Conservation (phyloP, 768 basidiomycete species). For the Boletellus emodensis region DNA sequence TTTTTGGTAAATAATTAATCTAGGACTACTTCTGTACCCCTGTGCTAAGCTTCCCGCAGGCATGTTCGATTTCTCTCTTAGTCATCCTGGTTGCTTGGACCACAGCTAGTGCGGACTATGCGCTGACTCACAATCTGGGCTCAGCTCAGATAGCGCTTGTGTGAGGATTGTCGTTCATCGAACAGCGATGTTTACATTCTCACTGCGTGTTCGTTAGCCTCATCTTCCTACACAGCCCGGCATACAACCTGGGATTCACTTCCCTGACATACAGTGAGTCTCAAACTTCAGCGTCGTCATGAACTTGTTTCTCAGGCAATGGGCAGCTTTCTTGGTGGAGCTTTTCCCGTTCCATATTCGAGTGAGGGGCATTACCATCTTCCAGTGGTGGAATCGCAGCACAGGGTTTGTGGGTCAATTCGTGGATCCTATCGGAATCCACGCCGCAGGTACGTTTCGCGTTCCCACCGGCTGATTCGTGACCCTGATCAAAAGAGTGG, state of each 20-base stretch:
- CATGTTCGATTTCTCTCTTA: constrained; percentile 14
- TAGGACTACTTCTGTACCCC: neutral
- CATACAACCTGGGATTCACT: constrained; percentile 12
- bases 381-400: constrained; percentile 53
- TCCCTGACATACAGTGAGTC: neutral
- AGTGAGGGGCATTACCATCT: constrained; percentile 57
- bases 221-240: constrained; percentile 17
- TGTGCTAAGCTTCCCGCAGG: neutral
- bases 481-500: too few relatives aligned
- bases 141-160: constrained; percentile 7
- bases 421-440: constrained; percentile 17
- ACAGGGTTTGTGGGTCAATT: constrained; percentile 12
- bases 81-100: constrained; percentile 16
- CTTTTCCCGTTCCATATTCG: constrained; percentile 63
- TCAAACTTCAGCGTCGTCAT: too few relatives aligned
- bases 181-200: neutral
- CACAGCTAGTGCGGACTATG: constrained; percentile 17
- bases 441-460: constrained; percentile 1
- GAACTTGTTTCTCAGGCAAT: too few relatives aligned
- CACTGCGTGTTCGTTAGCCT: neutral
- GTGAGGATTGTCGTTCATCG: constrained; percentile 1
- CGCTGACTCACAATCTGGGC: constrained; percentile 4
- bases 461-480: too few relatives aligned
- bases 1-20: constrained; percentile 12
- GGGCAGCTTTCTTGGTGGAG: constrained; percentile 59